Evolutionary conservation across 805 yeast genomes (phyloP), one percentile per base, ranked within the genome.

Genomic region (Maudiozyma pseudohumilis): DNA sequence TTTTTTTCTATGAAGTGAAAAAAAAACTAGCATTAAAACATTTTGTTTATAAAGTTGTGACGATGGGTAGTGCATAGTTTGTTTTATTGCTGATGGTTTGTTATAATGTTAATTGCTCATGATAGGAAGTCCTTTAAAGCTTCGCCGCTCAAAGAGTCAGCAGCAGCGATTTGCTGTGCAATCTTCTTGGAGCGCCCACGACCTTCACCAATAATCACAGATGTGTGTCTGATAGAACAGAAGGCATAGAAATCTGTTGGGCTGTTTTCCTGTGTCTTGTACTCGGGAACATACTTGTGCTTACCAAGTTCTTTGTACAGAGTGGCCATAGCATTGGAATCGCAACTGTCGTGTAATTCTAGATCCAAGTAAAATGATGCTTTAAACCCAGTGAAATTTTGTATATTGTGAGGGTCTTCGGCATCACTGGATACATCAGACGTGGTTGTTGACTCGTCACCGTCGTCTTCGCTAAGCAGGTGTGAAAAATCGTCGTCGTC

Each of bases 151-250:
- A 43, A 22, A 13, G 40, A 34, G 6, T 32, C 17, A 11, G 19
- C 29, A 13, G 46, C 46, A 21, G 46, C 44, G 18, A 38, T 27
- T 13, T 39, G 46, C 30, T 43, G 44, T 3, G 46, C 36, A 9
- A 38, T 35, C 22, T 40, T 36, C 28, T 40, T 43, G 7, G 40
- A 36, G 10, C 39, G 19, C 12, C 42, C 46, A 38, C 29, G 34
- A 15, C 44, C 46, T 19, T 35, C 39, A 18, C 46, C 44, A 10
- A 43, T 36, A 10, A 43, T 26, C 6, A 43, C 24, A 11, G 31
- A 20, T 24, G 40, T 37, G 18, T 37, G 34, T 34, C 36, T 34
- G 8, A 43, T 15, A 25, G 34, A 16, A 25, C 41, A 38, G 19
- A 33, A 28, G 26, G 36, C 32, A 22, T 32, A 35, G 16, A 36